Base-by-base conservation (phyloP, 1,139 yeast genomes). In the Yamadazyma oceani region DNA sequence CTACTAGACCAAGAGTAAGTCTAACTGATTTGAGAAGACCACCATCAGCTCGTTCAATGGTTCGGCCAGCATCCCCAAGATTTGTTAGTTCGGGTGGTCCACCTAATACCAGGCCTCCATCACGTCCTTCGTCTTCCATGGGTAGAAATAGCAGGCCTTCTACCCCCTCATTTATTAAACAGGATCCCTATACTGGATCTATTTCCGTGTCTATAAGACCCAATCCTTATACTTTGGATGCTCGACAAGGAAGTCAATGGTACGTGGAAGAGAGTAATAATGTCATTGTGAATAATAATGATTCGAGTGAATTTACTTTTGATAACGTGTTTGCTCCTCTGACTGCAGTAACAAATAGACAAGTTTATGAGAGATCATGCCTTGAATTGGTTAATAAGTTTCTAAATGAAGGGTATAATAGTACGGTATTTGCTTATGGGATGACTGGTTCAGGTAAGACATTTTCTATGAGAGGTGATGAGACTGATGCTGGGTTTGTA, bases 371-470 rank as follows among this genome's bases (percentile, higher is more conserved):
- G 22, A 62, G 62, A 14, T 68, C 84, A 2, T 90, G 89, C 31
- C 64, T 73, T 22, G 79, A 78, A 2, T 66, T 88, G 31, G 81
- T 90, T 2, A 63, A 71, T 17, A 78, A 82, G 44, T 82, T 87
- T 40, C 66, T 88, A 46, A 46, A 62, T 31, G 82, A 82, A 25
- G 96, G 96, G 0, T 89, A 68, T 57, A 88, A 89, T 54, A 95
- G 92, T 8, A 90, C 96, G 0, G 82, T 90, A 1, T 88, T 90
- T 66, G 97, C 98, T 1, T 92, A 92, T 57, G 98, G 98, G 2
- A 57, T 57, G 45, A 57, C 97, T 0, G 97, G 97, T 0, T 87
- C 96, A 1, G 97, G 97, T 23, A 90, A 90, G 58, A 90, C 97
- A 0, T 85, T 79, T 55, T 83, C 95, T 2, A 88, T 90, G 96